A percentile compares a stretch with the other conserved stretches of the same genome.
phyloP scores from a whole-genome alignment of 1,284 basidiomycete genomes.

The Ustilago esculenta region DNA sequence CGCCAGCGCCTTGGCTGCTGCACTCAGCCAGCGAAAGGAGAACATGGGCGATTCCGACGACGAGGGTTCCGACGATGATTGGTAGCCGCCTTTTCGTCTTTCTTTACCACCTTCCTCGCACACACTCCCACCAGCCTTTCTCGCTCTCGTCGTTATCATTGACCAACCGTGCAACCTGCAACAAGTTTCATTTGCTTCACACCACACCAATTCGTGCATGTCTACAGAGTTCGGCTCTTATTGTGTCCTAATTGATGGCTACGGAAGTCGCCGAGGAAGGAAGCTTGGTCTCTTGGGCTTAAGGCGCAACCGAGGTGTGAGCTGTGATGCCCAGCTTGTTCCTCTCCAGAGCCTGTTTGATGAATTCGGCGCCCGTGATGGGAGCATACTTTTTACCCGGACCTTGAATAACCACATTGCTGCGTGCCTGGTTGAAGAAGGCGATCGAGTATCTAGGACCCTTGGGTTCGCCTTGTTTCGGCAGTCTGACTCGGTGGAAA shows the following conservation, averaged over 20 bases:
- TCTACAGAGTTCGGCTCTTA: no score
- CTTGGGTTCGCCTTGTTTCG: slow-evolving; percentile 59
- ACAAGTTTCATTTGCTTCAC: no score
- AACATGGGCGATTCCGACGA: slow-evolving; percentile 89
- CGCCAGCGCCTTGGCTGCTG: slow-evolving; percentile 76
- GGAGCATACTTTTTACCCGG: slow-evolving; percentile 49
- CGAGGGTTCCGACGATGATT: slow-evolving; percentile 74
- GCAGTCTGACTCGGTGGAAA: slow-evolving; percentile 73
- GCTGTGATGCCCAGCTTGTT: slow-evolving; percentile 28
- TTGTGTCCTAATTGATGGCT: slow-evolving; percentile 7
- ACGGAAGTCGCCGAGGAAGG: slow-evolving; percentile 3
- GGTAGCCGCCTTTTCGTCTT: slow-evolving; percentile 40
- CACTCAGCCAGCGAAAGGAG: slow-evolving; percentile 81
- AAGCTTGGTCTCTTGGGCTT: neutral
- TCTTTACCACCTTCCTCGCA: no score
- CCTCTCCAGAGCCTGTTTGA: slow-evolving; percentile 52
- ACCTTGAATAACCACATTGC: slow-evolving; percentile 55
- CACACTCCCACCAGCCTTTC: no score
- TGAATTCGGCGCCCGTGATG: slow-evolving; percentile 40
- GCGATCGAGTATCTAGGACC: slow-evolving; percentile 59
- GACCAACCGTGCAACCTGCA: neutral
- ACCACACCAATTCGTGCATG: no score
- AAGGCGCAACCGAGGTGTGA: neutral
- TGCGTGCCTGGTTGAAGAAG: slow-evolving; percentile 62
- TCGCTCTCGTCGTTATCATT: neutral